Conservation (phyloP, 2,329 filamentous ascomycete species). For the Colletotrichum trifolii region DNA sequence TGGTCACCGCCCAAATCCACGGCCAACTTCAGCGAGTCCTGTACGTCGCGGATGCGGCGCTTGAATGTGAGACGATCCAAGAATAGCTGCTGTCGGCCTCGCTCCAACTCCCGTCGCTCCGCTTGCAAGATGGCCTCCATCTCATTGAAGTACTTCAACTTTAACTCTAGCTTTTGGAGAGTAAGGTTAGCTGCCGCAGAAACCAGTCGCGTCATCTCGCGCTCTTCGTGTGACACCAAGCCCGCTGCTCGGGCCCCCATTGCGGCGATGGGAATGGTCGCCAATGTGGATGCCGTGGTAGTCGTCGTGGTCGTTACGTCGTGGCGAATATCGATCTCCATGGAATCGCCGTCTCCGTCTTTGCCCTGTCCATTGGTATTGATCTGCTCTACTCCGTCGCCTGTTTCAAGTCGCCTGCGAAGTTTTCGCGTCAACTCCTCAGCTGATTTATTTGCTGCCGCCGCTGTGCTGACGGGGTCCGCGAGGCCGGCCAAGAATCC, state of each 20-base stretch:
- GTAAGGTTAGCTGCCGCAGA: constrained; percentile 92
- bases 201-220: constrained; percentile 94
- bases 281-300: constrained; percentile 63
- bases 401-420: constrained; percentile 78
- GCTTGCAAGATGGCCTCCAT: constrained; percentile 93
- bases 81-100: constrained; percentile 92
- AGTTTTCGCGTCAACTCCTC: constrained; percentile 86
- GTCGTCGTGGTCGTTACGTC: constrained; percentile 62
- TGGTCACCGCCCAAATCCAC: constrained; percentile 61
- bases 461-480: constrained; percentile 89
- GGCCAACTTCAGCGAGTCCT: constrained; percentile 76
- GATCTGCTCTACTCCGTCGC: constrained; percentile 46
- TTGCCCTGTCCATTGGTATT: constrained; percentile 68
- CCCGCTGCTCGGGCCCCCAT: constrained; percentile 88
- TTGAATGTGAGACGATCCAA: constrained; percentile 92
- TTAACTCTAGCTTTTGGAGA: constrained; percentile 95
- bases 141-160: constrained; percentile 95
- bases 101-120: constrained; percentile 91
- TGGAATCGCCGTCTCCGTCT: constrained; percentile 67
- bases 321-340: constrained; percentile 71
- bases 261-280: constrained; percentile 85
- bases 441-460: constrained; percentile 88
- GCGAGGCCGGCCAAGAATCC: constrained; percentile 92
- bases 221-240: constrained; percentile 94
- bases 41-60: constrained; percentile 84